These are phyloP conservation scores for Candida xyloterini DNA, from an alignment of 805 yeast species.

Conservation along the genomic window DNA sequence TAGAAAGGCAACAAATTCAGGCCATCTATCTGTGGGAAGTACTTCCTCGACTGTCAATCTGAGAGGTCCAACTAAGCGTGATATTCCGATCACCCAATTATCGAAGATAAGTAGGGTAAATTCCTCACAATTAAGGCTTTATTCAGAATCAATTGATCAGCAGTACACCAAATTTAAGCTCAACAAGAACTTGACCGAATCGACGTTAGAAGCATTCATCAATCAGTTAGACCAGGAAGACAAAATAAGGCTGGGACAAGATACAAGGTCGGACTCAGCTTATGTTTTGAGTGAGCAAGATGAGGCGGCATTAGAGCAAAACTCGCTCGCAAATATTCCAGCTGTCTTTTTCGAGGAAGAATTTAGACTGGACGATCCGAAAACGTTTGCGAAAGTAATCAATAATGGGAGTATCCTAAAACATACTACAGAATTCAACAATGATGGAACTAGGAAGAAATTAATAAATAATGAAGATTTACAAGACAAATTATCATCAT, in stretches of 20 bases:
- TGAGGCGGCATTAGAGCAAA: conserved; percentile 23
- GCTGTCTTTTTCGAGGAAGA: conserved; percentile 59
- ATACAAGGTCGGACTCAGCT: conserved; percentile 7
- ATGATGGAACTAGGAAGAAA: conserved; percentile 34
- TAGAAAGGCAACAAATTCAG: conserved; percentile 28
- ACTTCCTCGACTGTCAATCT: conserved; percentile 46
- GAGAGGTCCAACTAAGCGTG: conserved; percentile 69
- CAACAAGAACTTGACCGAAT: conserved; percentile 42
- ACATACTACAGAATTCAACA: conserved; percentile 31
- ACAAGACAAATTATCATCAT: conserved; percentile 77
- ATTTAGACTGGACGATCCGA: conserved; percentile 84
- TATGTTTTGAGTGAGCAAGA: conserved; percentile 20
- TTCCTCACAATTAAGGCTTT: conserved; percentile 41
- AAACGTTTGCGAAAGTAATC: conserved; percentile 72
- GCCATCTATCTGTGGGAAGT: conserved; percentile 28
- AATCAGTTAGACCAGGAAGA: conserved; percentile 25
- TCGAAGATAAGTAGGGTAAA: conserved; percentile 48
- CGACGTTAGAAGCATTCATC: conserved; percentile 38
- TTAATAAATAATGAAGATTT: conserved; percentile 52
- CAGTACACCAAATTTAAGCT: conserved; percentile 45
- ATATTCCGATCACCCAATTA: conserved; percentile 79
- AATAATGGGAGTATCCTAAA: conserved; percentile 47
- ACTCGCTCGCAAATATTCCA: conserved; percentile 54
- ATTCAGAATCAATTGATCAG: conserved; percentile 40
- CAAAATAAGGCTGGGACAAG: conserved; percentile 9